Conservation (phyloP, 352 stramenopile species). For the Blastocystis sp. region DNA sequence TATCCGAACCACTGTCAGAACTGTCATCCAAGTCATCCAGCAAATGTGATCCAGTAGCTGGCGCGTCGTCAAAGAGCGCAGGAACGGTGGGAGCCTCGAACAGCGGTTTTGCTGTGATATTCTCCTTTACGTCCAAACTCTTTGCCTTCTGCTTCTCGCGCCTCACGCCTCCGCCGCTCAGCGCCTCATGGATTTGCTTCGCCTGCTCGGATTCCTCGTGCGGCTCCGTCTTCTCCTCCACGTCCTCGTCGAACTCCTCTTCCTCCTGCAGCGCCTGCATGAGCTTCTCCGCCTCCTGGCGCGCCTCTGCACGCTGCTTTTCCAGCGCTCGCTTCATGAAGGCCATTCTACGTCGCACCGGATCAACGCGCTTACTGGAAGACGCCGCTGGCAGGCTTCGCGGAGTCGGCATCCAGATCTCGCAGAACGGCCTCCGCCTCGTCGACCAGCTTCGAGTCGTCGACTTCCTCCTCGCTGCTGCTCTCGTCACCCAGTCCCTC, state of each 20-base stretch:
- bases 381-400: conserved; percentile 64
- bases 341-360: conserved; percentile 67
- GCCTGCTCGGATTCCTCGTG: conserved; percentile 66
- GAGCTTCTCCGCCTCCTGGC: conserved; percentile 75
- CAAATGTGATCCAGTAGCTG: neutral
- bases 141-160: conserved; percentile 42
- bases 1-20: no score
- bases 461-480: conserved; percentile 63
- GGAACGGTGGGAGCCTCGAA: neutral
- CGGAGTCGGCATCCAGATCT: conserved; percentile 64
- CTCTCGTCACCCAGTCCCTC: conserved; percentile 67
- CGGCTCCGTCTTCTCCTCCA: conserved; percentile 76
- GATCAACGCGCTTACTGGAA: neutral
- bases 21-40: neutral
- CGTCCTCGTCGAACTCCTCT: conserved; percentile 73
- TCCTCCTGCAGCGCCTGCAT: conserved; percentile 77
- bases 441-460: conserved; percentile 59
- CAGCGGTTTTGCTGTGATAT: neutral
- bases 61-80: neutral
- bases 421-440: conserved; percentile 62
- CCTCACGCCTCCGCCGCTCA: neutral
- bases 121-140: conserved; percentile 20
- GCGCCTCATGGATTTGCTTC: conserved; percentile 54
- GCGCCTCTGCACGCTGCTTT: conserved; percentile 79
- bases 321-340: conserved; percentile 94